phyloP scores from a whole-genome alignment of 495 filamentous ascomycete species.

The Neurospora sp. region DNA sequence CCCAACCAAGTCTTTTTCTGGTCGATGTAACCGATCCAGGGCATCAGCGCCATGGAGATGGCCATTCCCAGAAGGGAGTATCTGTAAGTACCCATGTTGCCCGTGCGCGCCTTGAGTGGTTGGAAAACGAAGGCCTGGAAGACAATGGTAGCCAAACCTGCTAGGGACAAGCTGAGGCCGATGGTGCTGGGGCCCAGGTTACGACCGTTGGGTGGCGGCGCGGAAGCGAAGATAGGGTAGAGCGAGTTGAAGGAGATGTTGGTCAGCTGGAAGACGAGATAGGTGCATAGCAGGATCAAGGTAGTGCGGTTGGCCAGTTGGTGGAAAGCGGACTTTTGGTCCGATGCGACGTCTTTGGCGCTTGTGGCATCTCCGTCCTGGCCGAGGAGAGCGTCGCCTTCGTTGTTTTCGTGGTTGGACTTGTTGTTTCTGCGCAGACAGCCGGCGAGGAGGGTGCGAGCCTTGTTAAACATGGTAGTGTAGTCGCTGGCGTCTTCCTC shows the following conservation, averaged over 20 bases:
- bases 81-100: conserved; percentile 76
- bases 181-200: conserved; percentile 67
- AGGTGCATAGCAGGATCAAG: conserved; percentile 66
- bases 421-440: conserved; percentile 6
- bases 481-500: conserved; percentile 11
- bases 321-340: conserved; percentile 32
- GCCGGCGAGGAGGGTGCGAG: conserved; percentile 2
- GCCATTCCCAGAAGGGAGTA: conserved; percentile 73
- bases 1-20: conserved; percentile 36
- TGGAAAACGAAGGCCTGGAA: conserved; percentile 84
- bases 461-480: conserved; percentile 1
- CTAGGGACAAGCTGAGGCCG: conserved; percentile 75
- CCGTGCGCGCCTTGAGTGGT: conserved; percentile 65
- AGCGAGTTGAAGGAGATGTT: conserved; percentile 87
- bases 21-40: conserved; percentile 70
- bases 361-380: conserved; percentile 22
- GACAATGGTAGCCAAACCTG: conserved; percentile 71
- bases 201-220: conserved; percentile 63
- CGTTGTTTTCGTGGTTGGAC: conserved; percentile 28
- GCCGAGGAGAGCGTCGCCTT: conserved; percentile 14
- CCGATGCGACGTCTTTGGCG: conserved; percentile 17
- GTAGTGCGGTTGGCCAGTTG: conserved; percentile 69
- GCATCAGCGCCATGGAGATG: conserved; percentile 75
- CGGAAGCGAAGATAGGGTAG: conserved; percentile 82
- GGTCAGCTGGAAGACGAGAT: conserved; percentile 77